A percentile compares a stretch with the other conserved stretches of the same genome.
Conservation (phyloP, 805 yeast genomes). For the Hanseniaspora nectarophila region DNA sequence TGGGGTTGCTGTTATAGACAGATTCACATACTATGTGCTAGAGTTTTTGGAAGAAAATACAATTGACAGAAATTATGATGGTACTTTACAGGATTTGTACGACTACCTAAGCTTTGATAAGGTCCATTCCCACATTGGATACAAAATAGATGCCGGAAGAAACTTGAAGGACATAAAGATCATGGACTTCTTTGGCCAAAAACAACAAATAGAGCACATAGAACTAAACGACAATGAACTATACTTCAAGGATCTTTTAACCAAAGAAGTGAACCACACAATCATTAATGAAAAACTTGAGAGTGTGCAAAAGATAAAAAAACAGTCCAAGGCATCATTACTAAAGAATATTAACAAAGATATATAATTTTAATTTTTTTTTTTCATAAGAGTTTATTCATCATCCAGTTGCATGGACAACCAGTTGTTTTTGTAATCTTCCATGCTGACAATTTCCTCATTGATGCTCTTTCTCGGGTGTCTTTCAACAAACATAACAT, state of each 20-base stretch:
- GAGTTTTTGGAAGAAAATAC: constrained; percentile 69
- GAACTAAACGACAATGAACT: constrained; percentile 8
- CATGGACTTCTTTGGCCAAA: constrained; percentile 78
- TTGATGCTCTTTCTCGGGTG: constrained; percentile 26
- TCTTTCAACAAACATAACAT: constrained; percentile 8
- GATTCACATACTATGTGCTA: constrained; percentile 85
- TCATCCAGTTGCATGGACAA: constrained; percentile 24
- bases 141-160: constrained; percentile 64
- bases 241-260: neutral
- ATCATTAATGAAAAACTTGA: neutral
- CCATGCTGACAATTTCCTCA: constrained; percentile 29
- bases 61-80: constrained; percentile 52
- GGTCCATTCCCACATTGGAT: constrained; percentile 89
- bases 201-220: neutral
- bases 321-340: neutral
- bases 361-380: neutral
- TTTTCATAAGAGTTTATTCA: neutral
- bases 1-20: constrained; percentile 95
- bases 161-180: constrained; percentile 52
- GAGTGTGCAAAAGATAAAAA: neutral
- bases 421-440: constrained; percentile 31
- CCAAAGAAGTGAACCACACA: neutral
- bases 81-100: constrained; percentile 72
- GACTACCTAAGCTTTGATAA: constrained; percentile 72
- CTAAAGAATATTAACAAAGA: neutral